Evolutionary conservation across 1,284 basidiomycete genomes (phyloP), one percentile per base, ranked within the genome.

Genomic region (Sanghuangporus baumii): DNA sequence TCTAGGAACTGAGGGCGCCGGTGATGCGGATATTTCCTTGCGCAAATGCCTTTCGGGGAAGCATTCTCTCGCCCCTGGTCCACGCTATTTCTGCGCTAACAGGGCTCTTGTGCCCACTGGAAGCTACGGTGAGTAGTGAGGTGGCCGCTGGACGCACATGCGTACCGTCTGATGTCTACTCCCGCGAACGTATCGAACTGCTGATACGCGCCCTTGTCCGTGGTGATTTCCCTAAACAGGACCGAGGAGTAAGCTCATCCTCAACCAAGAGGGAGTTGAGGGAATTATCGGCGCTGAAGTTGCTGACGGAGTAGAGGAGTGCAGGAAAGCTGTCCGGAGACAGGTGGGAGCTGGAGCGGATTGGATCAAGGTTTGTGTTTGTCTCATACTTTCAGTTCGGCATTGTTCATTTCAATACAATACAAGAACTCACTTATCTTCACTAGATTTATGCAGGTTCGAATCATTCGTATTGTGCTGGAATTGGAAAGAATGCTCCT

Each of bases 281-380:
- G 81, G 82, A 2, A 73, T 86, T 26, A 80, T 76, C 2, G 84
- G 86, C 9, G 83, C 84, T 6, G 81, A 85, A 64, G 77, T 79
- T 2, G 84, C 80, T 1, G 85, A 88, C 66, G 86, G 87, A 2
- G 72, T 78, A 11, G 80, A 81, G 40, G 82, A 77, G 41, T 85
- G 86, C 68, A 70, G 80, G 50, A 78, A 77, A 61, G 85, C 79
- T 11, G 84, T 87, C 2, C 75, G 86, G 50, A 78, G 78, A 64
- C 86, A 87, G 67, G 79, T 88, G 62, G 85, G 86, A 23, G 81
- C 85, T n/a, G 86, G 86, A 4, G 84, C 85, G 4, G 86, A 88
- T 72, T 85, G 83, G 81, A 81, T 86, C 66, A 84, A 85, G 81
- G 79, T 81, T 55, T 9, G 67, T 57, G 23, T 18, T 11, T 12